Base-by-base conservation (phyloP, 768 basidiomycete genomes). In the Suillus paluster region DNA sequence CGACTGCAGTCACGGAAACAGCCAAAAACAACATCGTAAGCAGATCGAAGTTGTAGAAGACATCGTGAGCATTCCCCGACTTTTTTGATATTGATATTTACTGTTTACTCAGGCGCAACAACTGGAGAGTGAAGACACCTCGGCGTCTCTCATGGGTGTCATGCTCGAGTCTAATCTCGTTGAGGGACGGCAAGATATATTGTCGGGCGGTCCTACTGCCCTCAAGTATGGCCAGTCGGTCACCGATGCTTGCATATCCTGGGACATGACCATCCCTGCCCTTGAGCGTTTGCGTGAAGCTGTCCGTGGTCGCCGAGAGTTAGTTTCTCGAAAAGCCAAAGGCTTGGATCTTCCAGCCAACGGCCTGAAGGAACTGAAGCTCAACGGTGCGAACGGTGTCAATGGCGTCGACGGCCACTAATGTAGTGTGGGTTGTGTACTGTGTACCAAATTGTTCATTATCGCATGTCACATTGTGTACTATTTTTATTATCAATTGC, bases 1-100 rank as follows among this genome's bases (percentile, higher is more conserved):
- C 65, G 94, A 97, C 76, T 97, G 97, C 83, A 96, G 94, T 68
- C 96, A 98, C 72, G 95, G 97, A 63, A 98, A 99, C 78, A 94
- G 91, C 69, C 86, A 83, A 63, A 98, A 99, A 77, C 92, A 97
- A 71, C 92, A 97, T 75, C 80, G 85, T 63, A 92, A 88, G 68
- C 97, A 99, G 78, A 79, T 88, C 4, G 88, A 91, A 62, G 97
- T 99, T 39, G 94, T 92, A 9, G 90, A 93, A 36, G 89, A 97
- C 71, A 90, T 99, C 65, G 95, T 94, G 68, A 75, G 88, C 57
- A 60, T 60, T 38, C 65, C 23, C 41, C 4, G 17, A n/a, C 14
- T 30, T 12, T n/a, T 44, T 25, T 17, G 27, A 56, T 0, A 50
- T 65, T 60, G 54, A 70, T 67, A 57, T 66, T 64, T 45, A 23